Evolutionary conservation across 306 rosid genomes (phyloP), one percentile per base, ranked within the genome.

Genomic region (Quercus variabilis): DNA sequence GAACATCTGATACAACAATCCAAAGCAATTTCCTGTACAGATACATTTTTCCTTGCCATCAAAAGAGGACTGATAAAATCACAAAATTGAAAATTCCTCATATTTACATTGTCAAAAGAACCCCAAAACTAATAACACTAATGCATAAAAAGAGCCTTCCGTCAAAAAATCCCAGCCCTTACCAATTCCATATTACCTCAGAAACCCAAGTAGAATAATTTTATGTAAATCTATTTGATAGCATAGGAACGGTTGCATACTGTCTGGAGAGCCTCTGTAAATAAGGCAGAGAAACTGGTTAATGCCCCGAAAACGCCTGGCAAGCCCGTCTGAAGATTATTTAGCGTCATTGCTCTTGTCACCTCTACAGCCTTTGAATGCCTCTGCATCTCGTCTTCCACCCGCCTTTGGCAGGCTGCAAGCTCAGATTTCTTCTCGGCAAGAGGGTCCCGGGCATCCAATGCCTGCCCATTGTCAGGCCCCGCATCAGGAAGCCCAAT

Each of bases 261-360:
- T 20, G 93, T 68, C 17, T 83, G 82, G 28, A 96, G 93, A 73
- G 94, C 92, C 87, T 96, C 98, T 3, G 86, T 86, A 85, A 96
- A 96, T 76, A 96, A 69, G 49, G 91, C 86, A 64, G 99, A 91
- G 84, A 96, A 96, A 86, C 94, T 93, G 55, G 98, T 89, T 88
- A 96, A 65, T 14, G 99, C 98, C 74, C 89, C 98, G 67, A 96
- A 96, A 9, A 96, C 99, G 26, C 98, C 99, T 5, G 99, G 99
- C 87, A 96, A 88, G 11, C 98, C 99, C 23, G 99, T 96, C 73
- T 96, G 99, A 43, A 96, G 92, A 82, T 96, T 84, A 81, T 96
- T 93, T 19, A 96, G 91, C 1, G 99, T 96, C 99, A 93, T 83
- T 26, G 98, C 97, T 86, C 98, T 88, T 4, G 99, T 96, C 65